phyloP scores from a whole-genome alignment of 345 rosid species.

The Hibiscus mutabilis region DNA sequence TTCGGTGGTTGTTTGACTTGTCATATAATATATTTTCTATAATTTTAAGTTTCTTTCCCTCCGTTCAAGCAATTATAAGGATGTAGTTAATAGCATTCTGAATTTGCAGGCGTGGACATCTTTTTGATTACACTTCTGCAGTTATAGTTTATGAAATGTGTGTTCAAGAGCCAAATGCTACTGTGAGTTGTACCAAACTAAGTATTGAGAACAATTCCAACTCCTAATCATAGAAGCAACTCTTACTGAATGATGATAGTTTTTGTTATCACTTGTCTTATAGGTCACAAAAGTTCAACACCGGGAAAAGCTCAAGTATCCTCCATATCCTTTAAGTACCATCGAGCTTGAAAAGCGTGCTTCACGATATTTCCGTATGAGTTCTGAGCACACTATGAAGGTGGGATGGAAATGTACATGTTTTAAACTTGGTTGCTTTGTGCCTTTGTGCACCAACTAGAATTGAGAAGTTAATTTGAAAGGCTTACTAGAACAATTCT shows the following conservation, averaged over 20 bases:
- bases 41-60: constrained; percentile 14
- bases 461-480: not conserved
- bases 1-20: constrained; percentile 1
- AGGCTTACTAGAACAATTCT: not conserved
- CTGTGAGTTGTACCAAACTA: constrained; percentile 43
- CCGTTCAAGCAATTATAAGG: constrained; percentile 1
- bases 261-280: constrained; percentile 12
- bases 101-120: constrained; percentile 82
- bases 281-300: constrained; percentile 82
- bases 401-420: constrained; percentile 28
- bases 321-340: constrained; percentile 93
- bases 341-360: constrained; percentile 97
- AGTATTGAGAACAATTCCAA: not conserved
- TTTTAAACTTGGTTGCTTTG: not conserved
- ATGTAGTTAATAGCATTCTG: constrained; percentile 11
- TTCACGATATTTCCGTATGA: constrained; percentile 85
- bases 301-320: constrained; percentile 70
- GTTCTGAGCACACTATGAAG: constrained; percentile 97
- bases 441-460: not conserved
- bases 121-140: constrained; percentile 77
- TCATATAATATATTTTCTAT: not conserved
- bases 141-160: constrained; percentile 90
- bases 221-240: constrained; percentile 10
- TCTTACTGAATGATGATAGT: constrained; percentile 10
- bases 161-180: constrained; percentile 75